These are phyloP conservation scores for Arthroderma sp. DNA, from an alignment of 2,329 filamentous ascomycete species.

Conservation along the genomic window DNA sequence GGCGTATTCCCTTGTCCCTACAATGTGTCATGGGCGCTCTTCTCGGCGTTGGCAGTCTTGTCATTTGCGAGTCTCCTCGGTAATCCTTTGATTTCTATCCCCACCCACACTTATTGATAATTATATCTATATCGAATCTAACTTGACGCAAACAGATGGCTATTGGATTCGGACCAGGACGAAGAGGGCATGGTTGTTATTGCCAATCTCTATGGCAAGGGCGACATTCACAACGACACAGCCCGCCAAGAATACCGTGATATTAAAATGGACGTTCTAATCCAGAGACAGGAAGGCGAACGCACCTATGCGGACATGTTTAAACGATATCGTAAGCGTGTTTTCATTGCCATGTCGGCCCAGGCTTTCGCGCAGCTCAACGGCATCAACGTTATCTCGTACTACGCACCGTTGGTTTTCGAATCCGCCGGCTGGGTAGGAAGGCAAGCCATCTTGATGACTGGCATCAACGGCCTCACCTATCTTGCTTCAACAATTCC, in stretches of 20 bases:
- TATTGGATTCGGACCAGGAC: slow-evolving; percentile 93
- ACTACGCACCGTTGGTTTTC: slow-evolving; percentile 93
- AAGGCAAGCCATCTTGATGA: slow-evolving; percentile 87
- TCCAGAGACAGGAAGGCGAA: slow-evolving; percentile 90
- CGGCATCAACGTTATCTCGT: slow-evolving; percentile 98
- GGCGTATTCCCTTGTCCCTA: slow-evolving; percentile 80
- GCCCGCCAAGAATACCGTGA: slow-evolving; percentile 93
- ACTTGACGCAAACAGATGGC: slow-evolving; percentile 51
- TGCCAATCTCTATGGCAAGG: slow-evolving; percentile 89
- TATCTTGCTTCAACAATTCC: slow-evolving; percentile 88
- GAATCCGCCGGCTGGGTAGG: slow-evolving; percentile 94
- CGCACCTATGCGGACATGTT: slow-evolving; percentile 91
- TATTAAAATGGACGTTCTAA: slow-evolving; percentile 94
- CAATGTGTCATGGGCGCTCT: slow-evolving; percentile 90
- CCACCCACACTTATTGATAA: neutral
- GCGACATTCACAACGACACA: slow-evolving; percentile 85
- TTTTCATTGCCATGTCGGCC: slow-evolving; percentile 97
- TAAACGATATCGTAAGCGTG: slow-evolving; percentile 74
- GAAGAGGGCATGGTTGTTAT: slow-evolving; percentile 98
- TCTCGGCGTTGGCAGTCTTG: slow-evolving; percentile 68
- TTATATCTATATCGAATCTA: slow-evolving; percentile 13
- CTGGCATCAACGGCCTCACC: slow-evolving; percentile 83
- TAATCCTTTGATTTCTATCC: slow-evolving; percentile 25
- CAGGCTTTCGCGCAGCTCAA: slow-evolving; percentile 93
- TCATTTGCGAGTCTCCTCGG: slow-evolving; percentile 95